Evolutionary conservation across 2,329 filamentous ascomycete species (phyloP), one percentile per base, ranked within the genome.

Genomic region (Leptodontidium sp.): DNA sequence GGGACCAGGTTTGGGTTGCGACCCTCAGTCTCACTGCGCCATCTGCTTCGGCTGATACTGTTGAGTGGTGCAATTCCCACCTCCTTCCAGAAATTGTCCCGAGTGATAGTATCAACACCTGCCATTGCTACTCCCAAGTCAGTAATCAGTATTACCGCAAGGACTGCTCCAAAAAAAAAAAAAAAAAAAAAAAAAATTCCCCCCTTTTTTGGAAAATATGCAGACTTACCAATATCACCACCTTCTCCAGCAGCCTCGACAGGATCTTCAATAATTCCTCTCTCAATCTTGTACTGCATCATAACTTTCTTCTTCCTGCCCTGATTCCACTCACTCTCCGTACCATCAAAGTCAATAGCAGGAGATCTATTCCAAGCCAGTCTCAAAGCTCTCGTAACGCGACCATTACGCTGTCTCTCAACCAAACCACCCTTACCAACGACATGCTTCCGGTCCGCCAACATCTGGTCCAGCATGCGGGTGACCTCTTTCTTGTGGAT

Each of bases 351-450:
- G 64, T 68, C 65, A 21, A 61, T 38, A 55, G 67, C 24, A 68
- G 65, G 24, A n/a, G 35, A 50, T 59, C 75, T 71, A 63, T 71
- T 65, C 70, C 78, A 79, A 21, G 71, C 73, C 32, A 65, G 69
- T 38, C 65, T 74, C 68, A 79, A 69, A 1, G 70, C 43, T n/a
- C 78, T 68, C 0, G 78, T 80, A 38, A 80, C 61, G 6, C 72
- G 62, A 1, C 68, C 68, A 4, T 43, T 43, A 2, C 52, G 21
- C 61, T 75, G 73, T 32, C 78, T 67, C 53, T 75, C 72, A 66
- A 78, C 70, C 55, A 76, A 73, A 17, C 61, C 71, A 1, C 71
- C 72, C 5, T 59, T 63, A 11, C 68, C 70, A n/a, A 78, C 67
- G n/a, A 75, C 71, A 17, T 52, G 68, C 61, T 74, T 75, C 35